A percentile compares a stretch with the other conserved stretches of the same genome.
Evolutionary conservation across 129 eudicot genomes (phyloP).

Genomic region (Escallonia herrerae): DNA sequence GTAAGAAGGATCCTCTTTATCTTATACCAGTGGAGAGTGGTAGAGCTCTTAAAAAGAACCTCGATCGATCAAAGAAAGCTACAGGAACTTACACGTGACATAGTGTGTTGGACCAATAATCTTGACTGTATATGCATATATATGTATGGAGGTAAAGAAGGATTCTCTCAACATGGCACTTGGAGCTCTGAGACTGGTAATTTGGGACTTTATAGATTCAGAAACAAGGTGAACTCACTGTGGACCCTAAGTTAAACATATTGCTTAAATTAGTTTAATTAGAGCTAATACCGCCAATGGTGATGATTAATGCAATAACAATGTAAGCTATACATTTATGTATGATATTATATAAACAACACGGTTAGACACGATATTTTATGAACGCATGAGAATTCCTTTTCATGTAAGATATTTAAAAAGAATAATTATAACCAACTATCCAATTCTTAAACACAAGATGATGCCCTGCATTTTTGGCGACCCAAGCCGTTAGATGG

Average conservation of each 20-base stretch:
- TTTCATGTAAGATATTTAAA: too few species aligned
- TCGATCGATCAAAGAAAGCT: conserved; percentile 17
- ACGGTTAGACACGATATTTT: too few species aligned
- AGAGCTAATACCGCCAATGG: too few species aligned
- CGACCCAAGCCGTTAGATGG: too few species aligned
- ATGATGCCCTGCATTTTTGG: too few species aligned
- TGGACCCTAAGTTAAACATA: not conserved
- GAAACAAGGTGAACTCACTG: not conserved
- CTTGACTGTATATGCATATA: conserved; percentile 4
- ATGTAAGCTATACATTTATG: too few species aligned
- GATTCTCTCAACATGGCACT: not conserved
- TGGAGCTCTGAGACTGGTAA: not conserved
- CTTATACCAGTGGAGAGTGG: not conserved
- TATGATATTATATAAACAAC: too few species aligned
- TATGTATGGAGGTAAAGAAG: not conserved
- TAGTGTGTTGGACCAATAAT: conserved; percentile 17
- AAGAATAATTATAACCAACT: too few species aligned
- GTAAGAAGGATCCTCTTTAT: conserved; percentile 17
- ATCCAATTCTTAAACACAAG: too few species aligned
- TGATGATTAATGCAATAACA: too few species aligned
- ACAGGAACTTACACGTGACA: conserved; percentile 39
- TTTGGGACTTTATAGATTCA: not conserved
- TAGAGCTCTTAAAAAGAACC: conserved; percentile 23
- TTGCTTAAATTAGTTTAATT: too few species aligned
- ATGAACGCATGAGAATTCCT: too few species aligned